Evolutionary conservation across 1,139 yeast species (phyloP), one percentile per base, ranked within the genome.

Genomic region (Nakaseomyces delphensis): DNA sequence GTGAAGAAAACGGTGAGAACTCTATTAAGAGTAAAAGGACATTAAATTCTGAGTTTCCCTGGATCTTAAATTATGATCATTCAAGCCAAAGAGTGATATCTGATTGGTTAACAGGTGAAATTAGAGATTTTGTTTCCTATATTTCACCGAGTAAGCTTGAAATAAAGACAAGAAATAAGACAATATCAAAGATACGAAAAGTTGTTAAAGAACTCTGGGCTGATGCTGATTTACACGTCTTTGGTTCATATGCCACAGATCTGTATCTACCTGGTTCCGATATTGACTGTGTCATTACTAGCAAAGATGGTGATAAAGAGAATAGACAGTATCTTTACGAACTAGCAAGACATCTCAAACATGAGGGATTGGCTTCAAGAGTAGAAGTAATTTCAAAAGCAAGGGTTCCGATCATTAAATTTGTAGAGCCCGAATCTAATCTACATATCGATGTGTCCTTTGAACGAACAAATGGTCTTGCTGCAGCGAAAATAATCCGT

Each of bases 161-260:
- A 56, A 84, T 85, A 45, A 64, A 68, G 38, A 68, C 75, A 5
- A 76, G 98, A 59, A 83, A 85, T 51, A 64, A 64, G 7, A 82
- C 87, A 1, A 82, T 91, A 19, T 64, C 70, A 33, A 70, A 75
- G 38, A 67, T 93, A 36, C 77, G 81, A 46, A 57, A 62, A 4
- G 70, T 76, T 11, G 83, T 89, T 5, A 63, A 63, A 28, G 56
- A 65, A 1, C 68, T 83, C 44, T 91, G 98, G 97, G 77, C 80
- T 1, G 85, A 78, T 48, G 81, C 95, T 2, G 85, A 83, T 46
- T 76, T 83, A 6, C 83, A 81, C 53, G 95, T 89, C 11, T 91
- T 93, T 68, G 99, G 99, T 0, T 87, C 97, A 0, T 85, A 79
- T 61, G 96, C 98, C 1, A 89, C 98, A 0, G 96, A 89, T 59